Evolutionary conservation across 169 alveolate species (phyloP), one percentile per base, ranked within the genome.

Genomic region (Eimeria zaria): DNA sequence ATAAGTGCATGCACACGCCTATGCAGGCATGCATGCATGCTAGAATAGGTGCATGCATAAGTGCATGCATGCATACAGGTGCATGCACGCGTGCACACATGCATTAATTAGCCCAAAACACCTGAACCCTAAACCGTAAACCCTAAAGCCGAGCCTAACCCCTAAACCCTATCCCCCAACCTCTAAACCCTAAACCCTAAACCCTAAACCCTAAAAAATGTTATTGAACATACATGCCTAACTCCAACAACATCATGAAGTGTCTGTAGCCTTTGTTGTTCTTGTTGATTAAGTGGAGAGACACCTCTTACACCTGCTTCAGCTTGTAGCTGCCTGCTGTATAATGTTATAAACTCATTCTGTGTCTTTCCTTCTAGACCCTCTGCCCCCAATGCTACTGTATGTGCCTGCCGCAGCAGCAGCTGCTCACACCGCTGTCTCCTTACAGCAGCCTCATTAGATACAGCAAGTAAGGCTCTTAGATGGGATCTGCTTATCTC

Each of bases 221-320:
- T 33, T 9, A 20, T 24, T 27, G 51, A 48, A 30, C 96, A 48
- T 36, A 93, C 96, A 94, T 98, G 98, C 12, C 99, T 76, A 33
- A 98, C 98, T 60, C 98, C 98, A 22, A 98, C 98, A n/a, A 98
- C 98, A 89, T 98, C 98, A 71, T 97, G 97, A 55, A 98, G 97
- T 24, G 91, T 96, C 87, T 83, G 97, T 69, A 98, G 96, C 64
- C 98, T 76, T 87, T 95, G 97, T 46, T 78, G 78, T 67, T 97
- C 97, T 14, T 96, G 96, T 6, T 22, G n/a, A 73, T 30, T 95
- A 48, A 95, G 78, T 48, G 94, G 89, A 30, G 81, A 36, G 67
- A 71, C 95, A 3, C 95, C 97, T 24, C 84, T 11, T 22, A 95
- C 44, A 1, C 83, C 83, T 1, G 95, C 94, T 24, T 39, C 76